A percentile compares a stretch with the other conserved stretches of the same genome.
Evolutionary conservation across 176 grass and related monocot species (phyloP).

Genomic region (Lolium rigidum): DNA sequence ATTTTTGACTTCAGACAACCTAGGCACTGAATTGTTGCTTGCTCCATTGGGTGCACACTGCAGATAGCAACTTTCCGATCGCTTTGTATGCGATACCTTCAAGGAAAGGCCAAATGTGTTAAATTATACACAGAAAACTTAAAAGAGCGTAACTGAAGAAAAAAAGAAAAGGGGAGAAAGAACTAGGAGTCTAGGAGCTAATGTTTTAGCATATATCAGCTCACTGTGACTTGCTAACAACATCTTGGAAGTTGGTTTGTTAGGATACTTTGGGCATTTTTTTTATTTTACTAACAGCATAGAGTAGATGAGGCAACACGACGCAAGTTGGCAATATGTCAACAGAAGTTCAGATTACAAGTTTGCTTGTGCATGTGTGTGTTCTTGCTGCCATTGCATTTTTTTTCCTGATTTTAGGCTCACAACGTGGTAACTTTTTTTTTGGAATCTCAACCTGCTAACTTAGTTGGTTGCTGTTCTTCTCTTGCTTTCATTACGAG

Average conservation of each 20-base stretch:
- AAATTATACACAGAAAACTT: constrained; percentile 21
- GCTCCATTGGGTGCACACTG: constrained; percentile 92
- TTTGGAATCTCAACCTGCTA: background rate
- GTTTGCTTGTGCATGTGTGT: background rate
- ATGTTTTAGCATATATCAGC: constrained; percentile 23
- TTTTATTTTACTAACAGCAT: background rate
- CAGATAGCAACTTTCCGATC: constrained; percentile 82
- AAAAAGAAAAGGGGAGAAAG: constrained; percentile 15
- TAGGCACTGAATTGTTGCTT: constrained; percentile 93
- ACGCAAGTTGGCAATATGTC: background rate
- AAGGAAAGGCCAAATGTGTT: constrained; percentile 45
- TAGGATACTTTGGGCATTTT: constrained; percentile 23
- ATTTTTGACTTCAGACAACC: constrained; percentile 97
- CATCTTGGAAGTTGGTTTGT: constrained; percentile 2
- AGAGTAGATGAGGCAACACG: background rate
- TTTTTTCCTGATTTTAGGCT: background rate
- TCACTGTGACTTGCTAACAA: constrained; percentile 24
- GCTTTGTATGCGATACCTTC: constrained; percentile 93
- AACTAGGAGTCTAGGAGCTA: constrained; percentile 29
- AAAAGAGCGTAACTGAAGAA: background rate
- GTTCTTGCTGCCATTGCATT: background rate
- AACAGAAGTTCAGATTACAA: constrained; percentile 7
- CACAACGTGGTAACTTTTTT: background rate
- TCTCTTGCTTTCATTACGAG: background rate
- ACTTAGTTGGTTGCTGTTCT: background rate